Conservation (phyloP, 2,329 filamentous ascomycete species). For the Exophiala sp. region DNA sequence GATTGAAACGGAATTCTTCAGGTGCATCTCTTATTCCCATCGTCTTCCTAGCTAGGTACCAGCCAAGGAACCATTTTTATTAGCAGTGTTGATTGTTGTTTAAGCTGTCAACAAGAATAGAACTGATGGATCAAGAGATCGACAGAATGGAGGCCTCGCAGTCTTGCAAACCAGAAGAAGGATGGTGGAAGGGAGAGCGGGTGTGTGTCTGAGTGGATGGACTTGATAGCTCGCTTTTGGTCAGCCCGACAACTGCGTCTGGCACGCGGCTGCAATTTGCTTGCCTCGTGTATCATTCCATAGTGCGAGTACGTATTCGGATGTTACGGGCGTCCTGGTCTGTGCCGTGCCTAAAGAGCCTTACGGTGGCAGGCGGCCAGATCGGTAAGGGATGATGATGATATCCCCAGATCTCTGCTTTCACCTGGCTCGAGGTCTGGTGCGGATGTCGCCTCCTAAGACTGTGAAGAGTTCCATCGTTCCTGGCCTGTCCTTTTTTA, state of each 20-base stretch:
- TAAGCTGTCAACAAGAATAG: conserved; percentile 6
- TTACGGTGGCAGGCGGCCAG: background rate
- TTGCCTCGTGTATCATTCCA: conserved; percentile 13
- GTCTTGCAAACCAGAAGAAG: conserved; percentile 10
- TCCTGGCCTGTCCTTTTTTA: conserved; percentile 1
- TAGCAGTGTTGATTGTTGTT: background rate
- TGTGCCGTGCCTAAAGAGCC: background rate
- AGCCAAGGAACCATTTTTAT: no score
- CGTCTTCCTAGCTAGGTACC: no score
- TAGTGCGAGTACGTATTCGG: background rate
- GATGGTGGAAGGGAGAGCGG: conserved; percentile 5
- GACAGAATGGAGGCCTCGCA: conserved; percentile 8
- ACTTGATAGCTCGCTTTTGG: conserved; percentile 12
- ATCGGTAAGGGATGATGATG: background rate
- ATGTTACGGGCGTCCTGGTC: background rate
- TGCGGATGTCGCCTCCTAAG: no score
- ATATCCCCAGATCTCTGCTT: conserved; percentile 1
- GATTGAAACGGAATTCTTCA: no score
- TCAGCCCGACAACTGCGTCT: conserved; percentile 11
- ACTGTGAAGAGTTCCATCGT: background rate
- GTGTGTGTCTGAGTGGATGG: conserved; percentile 14
- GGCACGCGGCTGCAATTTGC: background rate
- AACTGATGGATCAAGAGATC: conserved; percentile 14
- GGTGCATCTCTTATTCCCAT: no score
- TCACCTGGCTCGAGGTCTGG: no score